Percentiles rank a stretch among this genome's conserved stretches.
These are phyloP conservation scores for Ogataea henricii DNA, from an alignment of 805 yeast species.

Conservation along the genomic window DNA sequence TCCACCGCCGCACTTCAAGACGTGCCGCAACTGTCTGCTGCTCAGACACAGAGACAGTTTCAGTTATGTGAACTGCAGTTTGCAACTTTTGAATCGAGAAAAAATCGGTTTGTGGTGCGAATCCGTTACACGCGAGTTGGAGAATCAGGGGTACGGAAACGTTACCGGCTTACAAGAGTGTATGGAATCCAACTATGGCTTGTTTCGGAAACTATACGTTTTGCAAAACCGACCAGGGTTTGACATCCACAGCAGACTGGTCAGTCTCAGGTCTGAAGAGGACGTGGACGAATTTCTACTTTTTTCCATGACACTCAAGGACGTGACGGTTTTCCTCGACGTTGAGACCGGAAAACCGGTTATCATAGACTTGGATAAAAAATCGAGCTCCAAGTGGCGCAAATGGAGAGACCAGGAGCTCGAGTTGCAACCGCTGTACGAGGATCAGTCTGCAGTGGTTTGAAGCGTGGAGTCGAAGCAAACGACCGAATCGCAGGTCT, in stretches of 20 bases:
- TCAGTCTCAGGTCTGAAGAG: constrained; percentile 32
- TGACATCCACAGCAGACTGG: constrained; percentile 33
- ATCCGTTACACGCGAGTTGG: constrained; percentile 24
- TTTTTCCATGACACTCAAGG: constrained; percentile 53
- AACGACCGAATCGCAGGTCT: constrained; percentile 4
- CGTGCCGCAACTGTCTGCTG: constrained; percentile 50
- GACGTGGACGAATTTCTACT: constrained; percentile 46
- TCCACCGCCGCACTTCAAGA: constrained; percentile 31
- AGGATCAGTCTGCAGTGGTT: no score
- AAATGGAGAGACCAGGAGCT: constrained; percentile 43
- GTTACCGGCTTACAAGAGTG: constrained; percentile 6
- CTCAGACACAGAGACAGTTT: constrained; percentile 33
- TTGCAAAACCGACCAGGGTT: constrained; percentile 39
- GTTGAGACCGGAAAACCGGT: constrained; percentile 31
- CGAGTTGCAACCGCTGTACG: constrained; percentile 14
- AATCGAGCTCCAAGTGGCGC: constrained; percentile 43
- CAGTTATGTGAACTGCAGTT: constrained; percentile 41
- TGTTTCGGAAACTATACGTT: constrained; percentile 24
- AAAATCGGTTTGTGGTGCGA: constrained; percentile 39
- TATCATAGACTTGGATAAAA: constrained; percentile 52
- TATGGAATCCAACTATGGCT: constrained; percentile 10
- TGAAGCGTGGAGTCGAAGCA: constrained; percentile 21
- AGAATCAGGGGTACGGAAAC: background rate
- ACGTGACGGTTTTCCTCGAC: constrained; percentile 50
- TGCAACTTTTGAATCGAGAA: constrained; percentile 38